Evolutionary conservation across 345 rosid genomes (phyloP).

Genomic region (Citrus reticulata): DNA sequence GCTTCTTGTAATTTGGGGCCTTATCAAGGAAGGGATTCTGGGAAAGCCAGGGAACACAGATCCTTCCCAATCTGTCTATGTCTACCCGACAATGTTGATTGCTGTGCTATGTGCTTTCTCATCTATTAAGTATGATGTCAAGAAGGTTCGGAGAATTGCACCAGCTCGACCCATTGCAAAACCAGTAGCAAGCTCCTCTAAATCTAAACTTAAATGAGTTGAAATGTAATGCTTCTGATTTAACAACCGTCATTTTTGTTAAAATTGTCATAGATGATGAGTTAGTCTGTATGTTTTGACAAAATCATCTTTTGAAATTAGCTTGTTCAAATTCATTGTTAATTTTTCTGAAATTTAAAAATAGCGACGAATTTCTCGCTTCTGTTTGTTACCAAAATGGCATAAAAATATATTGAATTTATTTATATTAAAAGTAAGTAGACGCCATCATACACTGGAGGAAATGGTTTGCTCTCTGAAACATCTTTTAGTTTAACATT

Average conservation of each 20-base stretch:
- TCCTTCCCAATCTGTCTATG: constrained; percentile 61
- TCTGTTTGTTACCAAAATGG: no score
- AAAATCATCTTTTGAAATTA: neutral
- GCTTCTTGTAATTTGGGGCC: constrained; percentile 79
- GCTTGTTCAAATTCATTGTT: neutral
- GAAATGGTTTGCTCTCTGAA: neutral
- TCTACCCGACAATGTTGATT: constrained; percentile 78
- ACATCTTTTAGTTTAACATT: neutral
- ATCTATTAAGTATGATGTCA: constrained; percentile 73
- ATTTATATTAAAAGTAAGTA: no score
- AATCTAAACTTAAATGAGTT: constrained; percentile 74
- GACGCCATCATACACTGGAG: neutral
- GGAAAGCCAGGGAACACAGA: constrained; percentile 72
- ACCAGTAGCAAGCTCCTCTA: constrained; percentile 75
- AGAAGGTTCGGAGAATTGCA: constrained; percentile 59
- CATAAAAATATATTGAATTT: no score
- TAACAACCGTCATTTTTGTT: neutral
- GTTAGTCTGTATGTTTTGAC: neutral
- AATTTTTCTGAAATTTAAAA: neutral
- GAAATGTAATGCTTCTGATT: neutral
- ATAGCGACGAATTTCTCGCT: no score
- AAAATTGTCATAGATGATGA: neutral
- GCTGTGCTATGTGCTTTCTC: constrained; percentile 80
- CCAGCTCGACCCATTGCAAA: constrained; percentile 68
- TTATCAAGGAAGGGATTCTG: constrained; percentile 84